Evolutionary conservation across 2,329 filamentous ascomycete genomes (phyloP), one percentile per base, ranked within the genome.

Genomic region (Lasiodiplodia theobromae): DNA sequence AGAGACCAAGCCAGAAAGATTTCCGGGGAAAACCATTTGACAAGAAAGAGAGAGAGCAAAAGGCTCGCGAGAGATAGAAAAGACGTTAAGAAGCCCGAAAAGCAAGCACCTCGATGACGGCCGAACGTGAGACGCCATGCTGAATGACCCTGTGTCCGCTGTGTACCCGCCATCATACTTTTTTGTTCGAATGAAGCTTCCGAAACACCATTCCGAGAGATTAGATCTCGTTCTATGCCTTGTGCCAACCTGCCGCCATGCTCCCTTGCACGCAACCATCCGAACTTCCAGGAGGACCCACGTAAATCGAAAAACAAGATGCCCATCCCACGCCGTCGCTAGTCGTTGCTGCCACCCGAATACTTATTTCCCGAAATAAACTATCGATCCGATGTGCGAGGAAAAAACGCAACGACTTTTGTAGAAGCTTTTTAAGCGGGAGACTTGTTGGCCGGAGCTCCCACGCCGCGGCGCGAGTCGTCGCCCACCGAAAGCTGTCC

Each of bases 401-500:
- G 49, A 64, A 68, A 40, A 54, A 69, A 65, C 60, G 67, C 67
- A 66, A 58, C 67, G 53, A 69, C 67, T 66, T 56, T 51, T 65
- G 25, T 53, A 56, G 53, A 52, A 52, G 53, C 49, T 21, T 60
- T 70, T 74, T 80, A 81, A 69, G 78, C 77, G 54, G 79, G 79
- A 60, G 78, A 80, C 73, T 80, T 80, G 75, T 74, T 79, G 65
- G 77, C 74, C 44, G 77, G 70, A 72, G 76, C 78, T n/a, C 75
- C 74, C 21, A 77, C 79, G 68, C 83, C 83, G 73, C 83, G 82
- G 64, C 82, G 80, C 52, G 57, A 40, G 76, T 83, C 81, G 52
- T 84, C 90, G 76, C 89, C 88, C 73, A 96, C 91, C 47, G 89
- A 89, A 65, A 96, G 85, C 62, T 88, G 87, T 68, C 89, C 87